Base-by-base conservation (phyloP, 1,139 yeast species). In the Kodamaea suecica region DNA sequence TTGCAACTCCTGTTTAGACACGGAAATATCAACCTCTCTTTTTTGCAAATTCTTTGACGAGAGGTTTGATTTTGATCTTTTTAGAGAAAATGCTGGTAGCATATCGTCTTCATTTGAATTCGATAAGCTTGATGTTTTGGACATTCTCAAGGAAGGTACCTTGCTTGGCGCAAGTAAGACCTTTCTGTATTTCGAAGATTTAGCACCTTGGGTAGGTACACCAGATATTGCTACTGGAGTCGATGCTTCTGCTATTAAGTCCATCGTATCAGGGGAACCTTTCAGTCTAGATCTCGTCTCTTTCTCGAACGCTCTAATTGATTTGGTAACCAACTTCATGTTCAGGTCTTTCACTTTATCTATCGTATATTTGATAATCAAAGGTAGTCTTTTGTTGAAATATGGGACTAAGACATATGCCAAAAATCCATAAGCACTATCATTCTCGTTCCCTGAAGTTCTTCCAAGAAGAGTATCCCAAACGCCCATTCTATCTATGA, bases 341-440 rank as follows among this genome's bases (percentile, higher is more conserved):
- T 61, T 60, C 52, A 72, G 73, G 5, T 73, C 75, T 40, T 75
- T 77, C 35, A 77, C 59, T 38, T 68, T 73, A 24, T 64, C 67
- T 5, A 76, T 59, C n/a, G 76, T 59, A 42, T 66, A 68, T 35
- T 66, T 66, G 13, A 76, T 66, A 2, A 73, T 53, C 19, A 57
- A 43, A 0, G 84, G 83, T 5, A 76, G 52, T 37, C 60, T 67
- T 39, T 69, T 71, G 36, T 66, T 70, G 50, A 63, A 78, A 49
- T 71, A 76, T 0, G 84, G 84, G 0, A 77, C 65, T 4, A 78
- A 43, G 4, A 78, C 77, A 44, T 71, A 72, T 1, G 70, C 76
- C 28, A 76, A 55, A 48, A 76, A 78, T 4, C 78, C 78, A n/a
- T 57, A 48, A 1, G 75, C 57, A 14, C 72, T 63, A 17, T 55